Base-by-base conservation (phyloP, 164 flowering plant species). In the Tetracentron sinense region DNA sequence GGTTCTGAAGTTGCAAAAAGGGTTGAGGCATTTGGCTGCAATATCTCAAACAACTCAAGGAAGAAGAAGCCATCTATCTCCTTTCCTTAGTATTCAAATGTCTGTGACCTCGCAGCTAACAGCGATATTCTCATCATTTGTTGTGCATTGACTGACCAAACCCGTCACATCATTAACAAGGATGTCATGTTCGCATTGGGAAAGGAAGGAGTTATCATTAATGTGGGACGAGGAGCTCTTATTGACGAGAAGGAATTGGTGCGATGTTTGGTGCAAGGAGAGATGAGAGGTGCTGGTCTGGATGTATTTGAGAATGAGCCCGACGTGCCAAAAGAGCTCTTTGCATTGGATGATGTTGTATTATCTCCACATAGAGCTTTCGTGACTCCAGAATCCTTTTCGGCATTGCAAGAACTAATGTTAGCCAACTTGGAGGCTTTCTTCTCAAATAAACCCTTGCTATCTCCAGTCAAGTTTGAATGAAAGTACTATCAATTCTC, bases 271-370 rank as follows among this genome's bases (percentile, higher is more conserved):
- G 75, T 73, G 56, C 60, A 53, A 23, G 81, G 82, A 29, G 67
- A 79, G 51, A 38, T 79, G n/a, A 74, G 72, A n/a, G n/a, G n/a
- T n/a, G n/a, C n/a, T n/a, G n/a, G n/a, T n/a, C n/a, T n/a, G n/a
- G n/a, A n/a, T n/a, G 86, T 82, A 72, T 82, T 76, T 65, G 76
- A 82, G 69, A 52, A 76, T 42, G 83, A 82, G 54, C 83, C 83
- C 7, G 30, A 51, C 29, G 83, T 78, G 33, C 82, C 86, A 0
- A 35, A 64, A 28, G 82, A 82, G 64, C 78, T 82, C 20, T 62
- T 67, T 47, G 56, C 25, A 12, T 65, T 82, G 68, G 81, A 78
- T 8, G 75, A 77, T 57, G 85, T 79, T 22, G 83, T 82, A 38
- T 48, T 77, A 52, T 77, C 83, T 49, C 83, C 81, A n/a, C 85